Evolutionary conservation across 495 filamentous ascomycete species (phyloP).

Genomic region (Bombardia bombarda): DNA sequence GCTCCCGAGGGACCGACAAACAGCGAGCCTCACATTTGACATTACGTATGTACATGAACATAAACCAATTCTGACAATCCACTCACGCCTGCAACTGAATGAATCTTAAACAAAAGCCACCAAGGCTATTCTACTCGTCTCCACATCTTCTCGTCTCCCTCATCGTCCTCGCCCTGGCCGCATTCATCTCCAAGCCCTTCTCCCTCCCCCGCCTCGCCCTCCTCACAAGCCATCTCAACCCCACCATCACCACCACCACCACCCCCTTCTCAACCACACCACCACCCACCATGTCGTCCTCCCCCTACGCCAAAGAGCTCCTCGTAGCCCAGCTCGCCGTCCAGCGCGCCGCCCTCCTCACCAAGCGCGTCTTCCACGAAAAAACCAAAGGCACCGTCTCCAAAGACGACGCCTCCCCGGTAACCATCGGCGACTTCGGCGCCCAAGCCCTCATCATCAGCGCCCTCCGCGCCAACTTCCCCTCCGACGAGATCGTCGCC

Average conservation of each 20-base stretch:
- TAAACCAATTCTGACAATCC: too few species aligned
- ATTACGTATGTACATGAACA: too few species aligned
- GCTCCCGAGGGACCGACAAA: too few species aligned
- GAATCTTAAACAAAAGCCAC: too few species aligned
- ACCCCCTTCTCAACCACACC: neutral
- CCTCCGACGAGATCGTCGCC: slow-evolving; percentile 81
- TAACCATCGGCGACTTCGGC: slow-evolving; percentile 96
- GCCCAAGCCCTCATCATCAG: slow-evolving; percentile 93
- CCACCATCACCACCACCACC: neutral
- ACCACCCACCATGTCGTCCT: slow-evolving; percentile 6
- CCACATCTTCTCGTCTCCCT: slow-evolving; percentile 11
- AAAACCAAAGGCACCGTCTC: slow-evolving; percentile 87
- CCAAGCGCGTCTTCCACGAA: slow-evolving; percentile 86
- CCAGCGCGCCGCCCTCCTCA: slow-evolving; percentile 79
- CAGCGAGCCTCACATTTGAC: too few species aligned
- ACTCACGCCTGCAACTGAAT: too few species aligned
- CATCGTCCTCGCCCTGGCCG: slow-evolving; percentile 18
- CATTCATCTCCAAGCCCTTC: slow-evolving; percentile 4
- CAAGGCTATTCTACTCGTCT: too few species aligned
- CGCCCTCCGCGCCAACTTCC: slow-evolving; percentile 83
- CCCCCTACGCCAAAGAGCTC: slow-evolving; percentile 67
- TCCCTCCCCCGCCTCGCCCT: slow-evolving; percentile 12
- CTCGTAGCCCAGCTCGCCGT: slow-evolving; percentile 84
- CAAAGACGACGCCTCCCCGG: slow-evolving; percentile 92
- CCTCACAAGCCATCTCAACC: slow-evolving; percentile 10